Percentiles rank a stretch among this genome's conserved stretches.
phyloP scores from a whole-genome alignment of 352 stramenopile species.

The Phytophthora lateralis region DNA sequence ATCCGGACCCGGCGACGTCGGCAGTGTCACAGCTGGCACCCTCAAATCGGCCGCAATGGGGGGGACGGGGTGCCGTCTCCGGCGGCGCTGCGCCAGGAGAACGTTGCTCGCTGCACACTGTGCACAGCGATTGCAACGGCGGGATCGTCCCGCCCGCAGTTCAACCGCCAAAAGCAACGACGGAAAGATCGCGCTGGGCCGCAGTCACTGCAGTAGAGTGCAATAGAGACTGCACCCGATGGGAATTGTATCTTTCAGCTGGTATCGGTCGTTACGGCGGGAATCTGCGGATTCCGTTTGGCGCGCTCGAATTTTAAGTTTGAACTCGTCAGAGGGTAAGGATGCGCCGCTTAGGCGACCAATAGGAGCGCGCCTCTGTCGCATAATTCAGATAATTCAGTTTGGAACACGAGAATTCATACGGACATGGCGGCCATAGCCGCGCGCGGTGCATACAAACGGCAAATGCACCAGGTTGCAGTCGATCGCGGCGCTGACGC shows the following conservation, averaged over 20 bases:
- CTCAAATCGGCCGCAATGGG: conserved; percentile 11
- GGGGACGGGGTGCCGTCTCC: conserved; percentile 7
- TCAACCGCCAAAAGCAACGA: conserved; percentile 7
- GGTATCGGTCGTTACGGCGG: conserved; percentile 18
- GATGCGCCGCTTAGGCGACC: neutral
- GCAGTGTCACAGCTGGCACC: conserved; percentile 19
- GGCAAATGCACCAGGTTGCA: neutral
- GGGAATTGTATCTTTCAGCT: conserved; percentile 16
- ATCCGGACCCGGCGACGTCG: conserved; percentile 19
- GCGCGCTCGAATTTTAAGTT: conserved; percentile 17
- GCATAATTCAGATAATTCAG: conserved; percentile 27
- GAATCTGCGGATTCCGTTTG: conserved; percentile 28
- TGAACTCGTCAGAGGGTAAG: conserved; percentile 10
- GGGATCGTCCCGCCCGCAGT: neutral
- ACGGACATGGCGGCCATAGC: neutral
- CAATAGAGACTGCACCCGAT: neutral
- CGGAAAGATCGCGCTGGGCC: conserved; percentile 20
- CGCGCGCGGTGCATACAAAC: neutral
- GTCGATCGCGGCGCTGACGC: neutral
- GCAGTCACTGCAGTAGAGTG: neutral
- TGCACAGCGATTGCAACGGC: conserved; percentile 1
- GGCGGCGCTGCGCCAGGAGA: conserved; percentile 18
- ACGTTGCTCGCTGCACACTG: conserved; percentile 7
- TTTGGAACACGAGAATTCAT: conserved; percentile 3
- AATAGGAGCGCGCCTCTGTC: conserved; percentile 6